Percentiles rank a stretch among this genome's conserved stretches.
Evolutionary conservation across 192 early-diverging fungal genomes (phyloP).

Genomic region (Coemansia furcata): DNA sequence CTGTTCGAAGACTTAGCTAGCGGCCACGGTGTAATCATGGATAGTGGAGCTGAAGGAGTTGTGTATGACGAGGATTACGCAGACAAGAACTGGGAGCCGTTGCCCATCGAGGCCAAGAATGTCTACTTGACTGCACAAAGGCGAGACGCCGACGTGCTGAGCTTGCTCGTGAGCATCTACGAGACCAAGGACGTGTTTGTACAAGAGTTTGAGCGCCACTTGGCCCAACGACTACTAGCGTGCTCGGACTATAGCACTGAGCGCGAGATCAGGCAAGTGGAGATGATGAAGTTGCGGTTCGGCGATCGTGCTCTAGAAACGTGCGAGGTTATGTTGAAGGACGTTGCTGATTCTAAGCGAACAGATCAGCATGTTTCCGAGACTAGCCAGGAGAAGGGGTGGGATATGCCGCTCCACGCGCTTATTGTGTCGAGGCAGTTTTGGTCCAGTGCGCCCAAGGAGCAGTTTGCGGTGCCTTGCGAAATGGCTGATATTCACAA

Average conservation of each 20-base stretch:
- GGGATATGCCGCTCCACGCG: conserved; percentile 43
- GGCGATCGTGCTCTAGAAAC: conserved; percentile 60
- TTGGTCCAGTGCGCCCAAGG: conserved; percentile 54
- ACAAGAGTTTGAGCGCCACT: conserved; percentile 63
- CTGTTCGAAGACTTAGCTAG: conserved; percentile 51
- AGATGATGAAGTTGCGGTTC: conserved; percentile 73
- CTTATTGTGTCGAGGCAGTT: conserved; percentile 63
- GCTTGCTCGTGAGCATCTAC: conserved; percentile 66
- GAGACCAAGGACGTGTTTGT: conserved; percentile 69
- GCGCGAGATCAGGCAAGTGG: conserved; percentile 65
- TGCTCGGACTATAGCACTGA: conserved; percentile 53
- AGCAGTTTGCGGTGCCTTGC: conserved; percentile 42
- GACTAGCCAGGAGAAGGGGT: neutral
- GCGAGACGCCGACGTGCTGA: conserved; percentile 61
- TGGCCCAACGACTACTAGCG: conserved; percentile 57
- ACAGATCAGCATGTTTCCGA: conserved; percentile 57
- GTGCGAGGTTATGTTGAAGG: conserved; percentile 82
- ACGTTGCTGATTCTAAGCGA: conserved; percentile 71
- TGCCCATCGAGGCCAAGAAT: conserved; percentile 58
- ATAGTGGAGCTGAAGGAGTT: conserved; percentile 30
- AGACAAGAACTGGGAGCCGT: conserved; percentile 59
- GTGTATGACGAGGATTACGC: conserved; percentile 57
- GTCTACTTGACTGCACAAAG: conserved; percentile 24
- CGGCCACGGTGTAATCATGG: conserved; percentile 9
- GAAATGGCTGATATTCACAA: conserved; percentile 41